Evolutionary conservation across 495 filamentous ascomycete genomes (phyloP), one percentile per base, ranked within the genome.

Genomic region (Xylaria intraflava): DNA sequence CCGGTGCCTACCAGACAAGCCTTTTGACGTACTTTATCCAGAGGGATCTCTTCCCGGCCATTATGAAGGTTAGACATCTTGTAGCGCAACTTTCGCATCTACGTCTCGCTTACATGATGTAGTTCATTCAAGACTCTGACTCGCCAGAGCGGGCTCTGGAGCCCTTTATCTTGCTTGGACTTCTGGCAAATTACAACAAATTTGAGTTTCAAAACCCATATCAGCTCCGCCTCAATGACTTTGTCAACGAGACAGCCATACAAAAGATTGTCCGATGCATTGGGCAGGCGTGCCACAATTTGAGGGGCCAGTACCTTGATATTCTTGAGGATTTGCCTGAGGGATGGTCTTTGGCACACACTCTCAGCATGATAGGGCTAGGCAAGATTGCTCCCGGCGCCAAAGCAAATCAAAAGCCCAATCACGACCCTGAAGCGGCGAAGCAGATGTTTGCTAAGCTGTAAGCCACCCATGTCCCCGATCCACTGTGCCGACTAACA

Each of bases 201-300:
- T 98, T 97, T 61, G 93, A 98, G 71, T 89, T 94, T 52, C 93
- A 95, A 69, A 98, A 98, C 59, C 93, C 93, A 6, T 98, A 98
- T 62, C 87, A 92, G 62, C 72, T 94, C 54, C 86, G 92, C 39
- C 80, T 98, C n/a, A 90, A 94, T 64, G 93, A 98, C 66, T 97
- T 97, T 71, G 91, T 96, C 57, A 96, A 98, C 59, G 92, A 97
- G 64, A 72, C 74, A 0, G 83, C 84, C 20, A 97, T 97, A 58
- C 78, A 86, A 62, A 90, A 86, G 55, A 87, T 96, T 41, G 79
- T 91, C 49, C 74, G 77, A 55, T 83, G 86, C 49, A 78, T 96
- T 12, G 89, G 88, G 9, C 65, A 76, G 43, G 81, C 86, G 2
- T 93, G 87, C 62, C 71, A 76, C 31, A 70, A 62, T 14, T 65